Conservation (phyloP, 176 grass and related monocot genomes). For the Eleusine indica region DNA sequence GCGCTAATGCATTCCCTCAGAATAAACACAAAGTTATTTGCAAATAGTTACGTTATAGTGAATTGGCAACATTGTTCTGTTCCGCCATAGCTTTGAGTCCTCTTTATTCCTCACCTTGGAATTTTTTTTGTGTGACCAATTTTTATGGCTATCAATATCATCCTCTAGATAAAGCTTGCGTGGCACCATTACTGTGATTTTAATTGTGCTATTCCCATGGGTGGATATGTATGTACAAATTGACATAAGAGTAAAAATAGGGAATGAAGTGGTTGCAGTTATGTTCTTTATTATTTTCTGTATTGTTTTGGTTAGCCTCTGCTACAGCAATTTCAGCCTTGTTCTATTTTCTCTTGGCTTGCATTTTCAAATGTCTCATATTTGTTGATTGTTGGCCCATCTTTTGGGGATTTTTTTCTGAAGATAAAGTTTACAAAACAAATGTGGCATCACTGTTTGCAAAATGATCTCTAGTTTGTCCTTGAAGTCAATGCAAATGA, state of each 20-base stretch:
- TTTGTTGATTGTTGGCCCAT: not conserved
- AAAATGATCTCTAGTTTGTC: not conserved
- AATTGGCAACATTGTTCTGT: not conserved
- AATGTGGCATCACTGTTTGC: not conserved
- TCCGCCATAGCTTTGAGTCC: constrained; percentile 1
- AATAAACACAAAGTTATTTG: constrained; percentile 15
- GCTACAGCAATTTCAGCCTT: not conserved
- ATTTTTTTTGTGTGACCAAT: constrained; percentile 1
- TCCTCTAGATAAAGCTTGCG: constrained; percentile 19
- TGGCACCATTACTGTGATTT: not conserved
- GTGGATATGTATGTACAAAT: not conserved
- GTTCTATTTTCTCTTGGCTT: not conserved
- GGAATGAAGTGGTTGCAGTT: not conserved
- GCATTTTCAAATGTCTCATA: not conserved
- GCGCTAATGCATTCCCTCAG: constrained; percentile 24
- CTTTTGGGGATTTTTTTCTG: not conserved
- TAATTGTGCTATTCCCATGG: not conserved
- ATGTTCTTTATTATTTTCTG: too few relatives aligned
- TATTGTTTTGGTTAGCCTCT: not conserved
- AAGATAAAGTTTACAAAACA: not conserved
- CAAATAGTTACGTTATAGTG: not conserved
- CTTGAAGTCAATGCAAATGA: not conserved
- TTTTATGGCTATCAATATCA: not conserved
- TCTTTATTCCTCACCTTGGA: constrained; percentile 16
- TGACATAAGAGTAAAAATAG: not conserved